Evolutionary conservation across 441 rosid species (phyloP), one percentile per base, ranked within the genome.

Genomic region (Omphalea diandra): DNA sequence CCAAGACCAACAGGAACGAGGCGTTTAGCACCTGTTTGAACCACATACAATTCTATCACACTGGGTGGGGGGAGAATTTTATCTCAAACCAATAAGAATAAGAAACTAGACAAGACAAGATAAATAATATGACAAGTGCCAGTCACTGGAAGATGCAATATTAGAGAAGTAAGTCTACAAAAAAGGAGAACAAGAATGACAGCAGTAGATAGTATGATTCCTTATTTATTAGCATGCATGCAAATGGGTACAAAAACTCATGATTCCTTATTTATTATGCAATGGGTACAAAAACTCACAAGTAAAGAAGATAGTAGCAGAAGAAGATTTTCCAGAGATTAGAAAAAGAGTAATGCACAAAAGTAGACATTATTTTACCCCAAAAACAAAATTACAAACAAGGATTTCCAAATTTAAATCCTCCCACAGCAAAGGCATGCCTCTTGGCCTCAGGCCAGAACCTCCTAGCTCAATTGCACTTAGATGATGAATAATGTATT

Each of bases 1-100:
- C 98, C 97, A 59, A 94, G 85, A 73, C 98, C 98, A 54, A 90
- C 91, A 44, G 85, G 67, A 73, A 85, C 58, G 55, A 94, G 86
- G 50, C 92, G 82, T 75, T 88, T 88, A 8, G 87, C 97, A 73
- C 97, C 97, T 91, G 75, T 63, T 79, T 36, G 52, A 65, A 58
- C 14, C 52, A 58, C 1, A 24, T 5, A 32, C 26, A 43, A 40
- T 15, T 43, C 66, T 65, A 69, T n/a, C 24, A 49, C 22, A 47
- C 69, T 27, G 36, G 15, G 67, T 17, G 10, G 4, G 62, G 15
- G 71, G 43, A n/a, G n/a, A n/a, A n/a, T n/a, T n/a, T n/a, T 4
- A 67, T 46, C 56, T 32, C 27, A 43, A 22, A 35, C 2, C 6
- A 29, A 66, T 43, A 7, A 53, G 27, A 44, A 31, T 5, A 50